Percentiles rank a stretch among this genome's conserved stretches.
These are phyloP conservation scores for Anisodus acutangulus DNA, from an alignment of 257 asterid genomes.

Conservation along the genomic window DNA sequence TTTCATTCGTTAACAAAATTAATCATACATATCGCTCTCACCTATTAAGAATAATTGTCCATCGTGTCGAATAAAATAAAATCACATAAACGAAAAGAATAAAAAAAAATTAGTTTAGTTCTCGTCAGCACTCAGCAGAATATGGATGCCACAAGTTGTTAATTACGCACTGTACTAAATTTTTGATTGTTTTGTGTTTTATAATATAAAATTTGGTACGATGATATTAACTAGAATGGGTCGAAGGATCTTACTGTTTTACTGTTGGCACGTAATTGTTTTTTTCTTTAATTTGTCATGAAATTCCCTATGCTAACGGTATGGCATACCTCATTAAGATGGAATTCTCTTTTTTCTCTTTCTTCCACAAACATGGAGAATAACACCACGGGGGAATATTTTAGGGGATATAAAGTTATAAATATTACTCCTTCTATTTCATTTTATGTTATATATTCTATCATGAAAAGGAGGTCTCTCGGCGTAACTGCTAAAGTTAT, in stretches of 20 bases:
- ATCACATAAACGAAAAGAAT: not conserved
- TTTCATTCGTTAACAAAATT: not conserved
- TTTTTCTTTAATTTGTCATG: not conserved
- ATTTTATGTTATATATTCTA: not conserved
- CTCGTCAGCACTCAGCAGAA: not conserved
- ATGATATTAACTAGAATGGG: not conserved
- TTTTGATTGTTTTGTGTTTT: not conserved
- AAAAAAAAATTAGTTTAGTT: not conserved
- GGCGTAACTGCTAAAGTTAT: no score
- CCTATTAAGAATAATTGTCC: not conserved
- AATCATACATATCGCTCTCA: not conserved
- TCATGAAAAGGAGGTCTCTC: no score
- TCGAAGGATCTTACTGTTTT: not conserved
- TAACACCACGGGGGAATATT: constrained; percentile 20
- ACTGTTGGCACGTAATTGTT: not conserved
- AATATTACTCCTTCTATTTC: not conserved
- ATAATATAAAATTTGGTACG: not conserved
- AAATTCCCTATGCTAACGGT: not conserved
- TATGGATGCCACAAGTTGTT: constrained; percentile 9
- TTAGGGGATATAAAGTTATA: constrained; percentile 1
- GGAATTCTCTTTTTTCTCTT: not conserved
- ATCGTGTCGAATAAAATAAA: not conserved
- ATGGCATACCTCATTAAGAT: constrained; percentile 14
- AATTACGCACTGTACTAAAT: not conserved
- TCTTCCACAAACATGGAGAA: constrained; percentile 20